Base-by-base conservation (phyloP, 2,329 filamentous ascomycete species). In the Penicillium hordei region DNA sequence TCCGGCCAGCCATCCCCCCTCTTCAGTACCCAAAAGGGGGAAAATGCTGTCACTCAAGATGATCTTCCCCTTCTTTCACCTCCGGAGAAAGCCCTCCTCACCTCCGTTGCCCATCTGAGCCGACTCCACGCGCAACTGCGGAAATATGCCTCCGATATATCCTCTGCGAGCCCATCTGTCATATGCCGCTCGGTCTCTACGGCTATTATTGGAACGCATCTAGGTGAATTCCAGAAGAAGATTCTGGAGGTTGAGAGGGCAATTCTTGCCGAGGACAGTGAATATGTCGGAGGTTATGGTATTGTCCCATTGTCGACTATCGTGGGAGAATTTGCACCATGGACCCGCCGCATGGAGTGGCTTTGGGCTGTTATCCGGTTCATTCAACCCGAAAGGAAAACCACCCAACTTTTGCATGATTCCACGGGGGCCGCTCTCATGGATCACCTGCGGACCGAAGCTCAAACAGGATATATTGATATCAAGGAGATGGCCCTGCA, bases 1-100 rank as follows among this genome's bases (percentile, higher is more conserved):
- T 95, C 93, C 69, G 93, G 94, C 66, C 91, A 97, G 78, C 89
- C 90, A 63, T 97, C 93, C 64, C 89, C 92, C 65, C 85, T 97
- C 72, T 89, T 97, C 79, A 83, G 84, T 73, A 63, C 76, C 67
- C 70, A 76, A 68, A 75, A 80, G 67, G 68, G 79, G 78, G 63
- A 72, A 78, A 70, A 75, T 68, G 73, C 79, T 67, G 72, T 82
- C 70, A 74, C 88, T 75, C 72, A 74, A 59, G 65, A 77, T 62
- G 73, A 78, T 60, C 77, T 80, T 59, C 74, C 79, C 29, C 74
- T 85, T 52, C 78, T 87, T 33, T 90, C 92, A 45, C 89, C 91
- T 39, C 87, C 92, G 51, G 93, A 97, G 76, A 86, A 87, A 70
- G 89, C 91, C 64, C 86, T 97, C 61, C 84, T 99, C 68, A 81